Base-by-base conservation (phyloP, 2,329 filamentous ascomycete genomes). In the Xylariales sp. region DNA sequence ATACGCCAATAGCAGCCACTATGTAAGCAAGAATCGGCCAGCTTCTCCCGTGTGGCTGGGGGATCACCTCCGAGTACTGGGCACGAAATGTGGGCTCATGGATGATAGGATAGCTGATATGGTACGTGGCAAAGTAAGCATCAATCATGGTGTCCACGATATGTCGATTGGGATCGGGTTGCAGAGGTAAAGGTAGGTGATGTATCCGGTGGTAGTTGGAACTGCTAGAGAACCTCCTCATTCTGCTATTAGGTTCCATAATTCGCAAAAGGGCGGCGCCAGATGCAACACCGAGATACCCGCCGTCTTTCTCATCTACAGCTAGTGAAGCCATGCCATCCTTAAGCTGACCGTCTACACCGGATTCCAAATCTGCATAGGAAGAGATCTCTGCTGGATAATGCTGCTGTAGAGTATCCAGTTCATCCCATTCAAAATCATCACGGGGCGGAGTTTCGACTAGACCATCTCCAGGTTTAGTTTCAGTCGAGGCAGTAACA, bases 201-300 rank as follows among this genome's bases (percentile, higher is more conserved):
- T 19, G 21, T 16, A 30, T 23, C 4, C 15, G 23, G n/a, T 40
- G 38, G 12, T n/a, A n/a, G n/a, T n/a, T n/a, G n/a, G 38, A 35
- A 29, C 32, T 24, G n/a, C 16, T 20, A 10, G 23, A 30, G 21
- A 29, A 15, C 14, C 23, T 40, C 29, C 16, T 34, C 16, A 23
- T 40, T 20, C 51, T 44, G 14, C 47, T 44, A n/a, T 46, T 48
- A 5, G 59, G 59, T 32, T 62, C 59, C 6, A 62, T 48, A 6
- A 62, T 49, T 4, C 65, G 58, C 13, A 70, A 45, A 41, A 70
- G 59, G 3, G 66, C 66, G 13, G 65, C 67, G 2, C 66, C 66
- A 5, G 65, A 70, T 2, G 64, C 65, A 1, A 67, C 57, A 2
- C 68, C 69, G 7, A 70, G 58, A 46, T 71, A 72, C 5, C 68